A percentile compares a stretch with the other conserved stretches of the same genome.
phyloP scores from a whole-genome alignment of 208 protist species.

The Angomonas ambiguus region DNA sequence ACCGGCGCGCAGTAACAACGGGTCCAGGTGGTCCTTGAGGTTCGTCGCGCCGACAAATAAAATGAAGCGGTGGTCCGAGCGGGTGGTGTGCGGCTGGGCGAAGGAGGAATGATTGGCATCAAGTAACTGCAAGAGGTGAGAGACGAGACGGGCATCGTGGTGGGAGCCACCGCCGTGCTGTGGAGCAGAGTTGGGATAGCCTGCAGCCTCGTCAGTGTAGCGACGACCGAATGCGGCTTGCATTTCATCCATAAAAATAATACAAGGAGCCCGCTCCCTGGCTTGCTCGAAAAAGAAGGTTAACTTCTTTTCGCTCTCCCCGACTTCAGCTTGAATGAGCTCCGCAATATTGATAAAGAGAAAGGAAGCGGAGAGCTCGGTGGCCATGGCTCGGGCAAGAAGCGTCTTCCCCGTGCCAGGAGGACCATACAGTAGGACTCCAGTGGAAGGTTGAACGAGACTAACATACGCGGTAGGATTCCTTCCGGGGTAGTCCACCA shows the following conservation, averaged over 20 bases:
- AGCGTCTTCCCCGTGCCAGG: slow-evolving; percentile 93
- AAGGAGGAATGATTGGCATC: slow-evolving; percentile 46
- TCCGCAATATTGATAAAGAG: slow-evolving; percentile 83
- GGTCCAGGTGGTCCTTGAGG: slow-evolving; percentile 59
- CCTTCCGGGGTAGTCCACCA: background rate
- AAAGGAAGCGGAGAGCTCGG: slow-evolving; percentile 85
- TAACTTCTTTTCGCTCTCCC: slow-evolving; percentile 87
- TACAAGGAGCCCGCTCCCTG: slow-evolving; percentile 57
- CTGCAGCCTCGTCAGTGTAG: slow-evolving; percentile 14
- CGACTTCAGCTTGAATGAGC: slow-evolving; percentile 87
- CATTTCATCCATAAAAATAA: slow-evolving; percentile 95
- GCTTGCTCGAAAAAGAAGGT: slow-evolving; percentile 81
- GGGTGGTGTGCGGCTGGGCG: slow-evolving; percentile 1
- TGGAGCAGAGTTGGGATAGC: background rate
- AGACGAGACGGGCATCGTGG: slow-evolving; percentile 64
- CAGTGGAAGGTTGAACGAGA: slow-evolving; percentile 79
- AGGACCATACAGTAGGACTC: slow-evolving; percentile 85
- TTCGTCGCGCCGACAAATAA: slow-evolving; percentile 84
- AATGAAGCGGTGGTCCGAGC: slow-evolving; percentile 39
- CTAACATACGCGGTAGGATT: background rate
- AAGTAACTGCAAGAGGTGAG: slow-evolving; percentile 68
- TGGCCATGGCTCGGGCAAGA: slow-evolving; percentile 90
- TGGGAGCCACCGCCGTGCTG: slow-evolving; percentile 12
- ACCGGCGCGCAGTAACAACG: slow-evolving; percentile 63
- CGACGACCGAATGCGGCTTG: slow-evolving; percentile 85